Evolutionary conservation across 2,329 filamentous ascomycete genomes (phyloP), one percentile per base, ranked within the genome.

Genomic region (Sclerotinia nivalis): DNA sequence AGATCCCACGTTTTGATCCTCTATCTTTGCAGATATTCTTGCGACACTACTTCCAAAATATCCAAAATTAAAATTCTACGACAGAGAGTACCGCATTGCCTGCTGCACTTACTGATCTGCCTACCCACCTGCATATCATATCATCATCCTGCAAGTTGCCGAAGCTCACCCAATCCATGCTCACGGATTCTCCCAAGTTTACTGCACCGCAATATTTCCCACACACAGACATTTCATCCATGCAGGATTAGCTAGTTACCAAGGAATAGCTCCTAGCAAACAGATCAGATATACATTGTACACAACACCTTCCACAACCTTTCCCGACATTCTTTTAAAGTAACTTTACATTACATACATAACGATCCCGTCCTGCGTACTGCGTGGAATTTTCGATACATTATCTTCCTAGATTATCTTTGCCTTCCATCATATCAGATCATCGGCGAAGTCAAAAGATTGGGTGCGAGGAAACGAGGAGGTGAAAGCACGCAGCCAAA

Each of bases 311-410:
- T 64, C 31, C 60, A 64, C 60, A 37, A 64, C 61, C 22, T 64
- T 25, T 52, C 47, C 61, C 61, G 31, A 22, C 61, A 52, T 52
- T 64, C 47, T 52, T 64, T 64, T 25, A 28, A 52, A 28, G 8
- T 40, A 64, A 13, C 47, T 40, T 59, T 25, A 25, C 56, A 59
- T 25, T 25, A 25, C 45, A 18, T 64, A 64, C 60, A 50, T 52
- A 49, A 52, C 61, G 22, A 52, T 64, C 47, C 47, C 61, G 61
- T 40, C 31, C 61, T 64, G 61, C 61, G 47, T 40, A 28, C 61
- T 64, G 61, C 61, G 61, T 64, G 61, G 61, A 64, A 52, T 40
- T 52, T 64, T 64, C 61, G 61, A 50, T 64, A 64, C 61, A 40
- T 64, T 52, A 64, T 64, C 61, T 64, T 50, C 37, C 22, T 22